These are phyloP conservation scores for Russula foetens DNA, from an alignment of 768 basidiomycete genomes.

Conservation along the genomic window DNA sequence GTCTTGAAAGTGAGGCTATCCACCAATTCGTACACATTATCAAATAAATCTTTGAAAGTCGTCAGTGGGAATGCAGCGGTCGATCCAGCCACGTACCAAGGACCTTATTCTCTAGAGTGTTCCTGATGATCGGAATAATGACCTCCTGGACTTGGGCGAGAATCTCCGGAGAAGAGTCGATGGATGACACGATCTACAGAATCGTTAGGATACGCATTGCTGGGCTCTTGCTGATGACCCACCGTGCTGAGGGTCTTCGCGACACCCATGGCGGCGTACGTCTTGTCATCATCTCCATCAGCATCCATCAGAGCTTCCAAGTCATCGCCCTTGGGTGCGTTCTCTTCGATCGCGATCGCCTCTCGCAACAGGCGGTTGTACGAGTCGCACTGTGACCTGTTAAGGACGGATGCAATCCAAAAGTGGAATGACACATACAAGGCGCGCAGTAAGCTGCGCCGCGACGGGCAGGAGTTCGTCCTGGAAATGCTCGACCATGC, in stretches of 20 bases:
- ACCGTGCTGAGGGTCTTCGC: conserved; percentile 80
- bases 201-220: background rate
- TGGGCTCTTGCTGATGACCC: conserved; percentile 21
- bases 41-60: conserved; percentile 57
- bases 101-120: conserved; percentile 69
- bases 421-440: conserved; percentile 40
- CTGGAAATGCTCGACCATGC: conserved; percentile 81
- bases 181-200: conserved; percentile 59
- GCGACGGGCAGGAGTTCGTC: conserved; percentile 80
- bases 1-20: conserved; percentile 82
- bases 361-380: conserved; percentile 76
- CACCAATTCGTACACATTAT: conserved; percentile 80
- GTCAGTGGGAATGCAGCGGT: background rate
- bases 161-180: conserved; percentile 68
- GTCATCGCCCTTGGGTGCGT: conserved; percentile 42
- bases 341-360: conserved; percentile 43
- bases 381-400: conserved; percentile 56
- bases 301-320: conserved; percentile 43
- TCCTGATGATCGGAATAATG: conserved; percentile 66
- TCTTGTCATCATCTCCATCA: conserved; percentile 74
- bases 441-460: conserved; percentile 64
- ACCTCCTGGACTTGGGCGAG: conserved; percentile 75
- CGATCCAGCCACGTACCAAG: conserved; percentile 43
- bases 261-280: conserved; percentile 80
- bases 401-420: background rate